Base-by-base conservation (phyloP, 768 basidiomycete species). In the Astraeus odoratus region DNA sequence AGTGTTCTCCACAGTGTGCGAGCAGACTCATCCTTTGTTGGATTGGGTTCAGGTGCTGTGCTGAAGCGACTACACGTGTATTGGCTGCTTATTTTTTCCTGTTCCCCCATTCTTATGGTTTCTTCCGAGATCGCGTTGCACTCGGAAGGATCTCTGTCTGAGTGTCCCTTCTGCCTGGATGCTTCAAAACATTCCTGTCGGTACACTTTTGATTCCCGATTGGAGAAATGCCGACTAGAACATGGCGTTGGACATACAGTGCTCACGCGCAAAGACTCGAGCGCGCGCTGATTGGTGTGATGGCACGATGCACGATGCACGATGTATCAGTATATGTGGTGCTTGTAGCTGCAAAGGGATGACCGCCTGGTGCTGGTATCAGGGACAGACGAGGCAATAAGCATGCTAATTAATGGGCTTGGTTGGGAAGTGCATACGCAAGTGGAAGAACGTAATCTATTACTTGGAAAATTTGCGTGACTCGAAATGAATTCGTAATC, bases 41-140 rank as follows among this genome's bases (percentile, higher is more conserved):
- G 39, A 29, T 18, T 31, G 26, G 37, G 37, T 39, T n/a, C 24
- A 24, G 37, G 23, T 39, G 37, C 37, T 39, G 37, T 39, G 37
- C 22, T 10, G 12, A 15, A n/a, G n/a, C n/a, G 15, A 3, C 37
- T 15, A 41, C 39, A 41, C 39, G 39, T 41, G 39, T 41, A 18
- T 16, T 19, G 12, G 20, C 24, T 39, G 15, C 18, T 39, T 15
- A 15, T 39, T 39, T 24, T 35, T 39, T n/a, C 23, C 15, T n/a
- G 9, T 13, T 20, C 36, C 36, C 20, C 15, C 22, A 19, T 38
- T 38, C 36, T 38, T 23, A 39, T 39, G 22, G 13, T 25, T 26
- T 25, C 39, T 27, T 40, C 26, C n/a, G 24, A 26, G 27, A 18
- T 41, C 27, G 39, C 26, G 23, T 15, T 24, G 37, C 10, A 24